Percentiles rank a stretch among this genome's conserved stretches.
Conservation (phyloP, 2,329 filamentous ascomycete species). For the Claviceps quebecensis region DNA sequence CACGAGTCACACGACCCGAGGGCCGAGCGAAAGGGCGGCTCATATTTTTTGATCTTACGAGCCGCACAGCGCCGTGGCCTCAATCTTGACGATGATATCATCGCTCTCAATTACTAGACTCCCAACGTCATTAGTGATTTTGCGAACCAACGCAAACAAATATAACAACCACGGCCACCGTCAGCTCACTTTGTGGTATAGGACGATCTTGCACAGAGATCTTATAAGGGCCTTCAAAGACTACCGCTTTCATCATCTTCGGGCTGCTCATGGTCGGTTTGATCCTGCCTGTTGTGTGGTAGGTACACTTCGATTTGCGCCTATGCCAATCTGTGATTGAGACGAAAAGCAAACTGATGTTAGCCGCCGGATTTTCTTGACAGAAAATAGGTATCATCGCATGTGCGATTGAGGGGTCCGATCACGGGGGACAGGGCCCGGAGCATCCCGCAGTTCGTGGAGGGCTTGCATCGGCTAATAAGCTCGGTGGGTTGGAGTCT, state of each 20-base stretch:
- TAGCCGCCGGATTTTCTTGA: background rate
- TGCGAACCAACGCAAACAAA: background rate
- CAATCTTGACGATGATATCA: slow-evolving; percentile 74
- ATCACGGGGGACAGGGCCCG: background rate
- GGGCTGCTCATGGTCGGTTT: slow-evolving; percentile 18
- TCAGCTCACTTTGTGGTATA: slow-evolving; percentile 43
- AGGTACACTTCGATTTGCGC: background rate
- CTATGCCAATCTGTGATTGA: background rate
- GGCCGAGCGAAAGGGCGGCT: background rate
- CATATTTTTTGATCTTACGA: slow-evolving; percentile 42
- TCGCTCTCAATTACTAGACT: slow-evolving; percentile 46
- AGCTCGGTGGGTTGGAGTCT: background rate
- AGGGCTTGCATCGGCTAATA: slow-evolving; percentile 6
- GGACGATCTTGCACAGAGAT: slow-evolving; percentile 68
- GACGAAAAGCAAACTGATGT: background rate
- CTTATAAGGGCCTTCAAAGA: slow-evolving; percentile 68
- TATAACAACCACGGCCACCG: background rate
- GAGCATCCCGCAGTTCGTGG: background rate
- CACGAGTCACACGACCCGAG: background rate
- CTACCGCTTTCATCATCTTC: slow-evolving; percentile 69
- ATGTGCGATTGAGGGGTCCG: background rate
- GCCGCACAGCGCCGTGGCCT: slow-evolving; percentile 73
- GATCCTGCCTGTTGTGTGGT: background rate
- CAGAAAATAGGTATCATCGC: too few relatives aligned
- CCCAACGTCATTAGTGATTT: background rate